Evolutionary conservation across 1,284 basidiomycete species (phyloP).

Genomic region (Mycosarcoma mackinlayi): DNA sequence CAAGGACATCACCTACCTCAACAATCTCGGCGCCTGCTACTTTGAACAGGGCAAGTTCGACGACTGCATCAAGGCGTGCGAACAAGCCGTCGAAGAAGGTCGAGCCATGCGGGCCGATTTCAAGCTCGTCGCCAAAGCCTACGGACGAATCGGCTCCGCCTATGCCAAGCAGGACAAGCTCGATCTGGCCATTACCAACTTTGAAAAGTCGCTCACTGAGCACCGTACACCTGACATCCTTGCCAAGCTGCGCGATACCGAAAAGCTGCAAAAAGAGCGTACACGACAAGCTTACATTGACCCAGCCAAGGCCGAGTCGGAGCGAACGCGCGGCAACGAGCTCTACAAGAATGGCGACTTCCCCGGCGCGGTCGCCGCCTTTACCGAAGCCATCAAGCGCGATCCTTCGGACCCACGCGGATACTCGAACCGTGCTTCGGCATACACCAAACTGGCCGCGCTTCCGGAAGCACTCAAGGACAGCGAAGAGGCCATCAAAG

Average conservation of each 20-base stretch:
- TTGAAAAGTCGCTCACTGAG: constrained; percentile 81
- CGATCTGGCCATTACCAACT: constrained; percentile 73
- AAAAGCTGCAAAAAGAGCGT: constrained; percentile 81
- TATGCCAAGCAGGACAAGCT: constrained; percentile 86
- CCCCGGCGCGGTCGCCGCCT: constrained; percentile 89
- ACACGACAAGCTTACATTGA: constrained; percentile 88
- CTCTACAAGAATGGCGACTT: constrained; percentile 79
- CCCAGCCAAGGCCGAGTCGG: constrained; percentile 83
- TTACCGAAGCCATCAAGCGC: constrained; percentile 96
- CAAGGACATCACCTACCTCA: constrained; percentile 91
- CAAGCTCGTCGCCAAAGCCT: constrained; percentile 77
- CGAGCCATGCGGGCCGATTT: constrained; percentile 74
- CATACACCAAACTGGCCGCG: constrained; percentile 93
- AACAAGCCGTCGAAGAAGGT: constrained; percentile 94
- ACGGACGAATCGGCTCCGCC: constrained; percentile 87
- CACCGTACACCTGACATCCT: constrained; percentile 95
- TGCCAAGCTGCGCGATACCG: constrained; percentile 80
- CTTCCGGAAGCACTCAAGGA: constrained; percentile 97
- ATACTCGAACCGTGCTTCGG: constrained; percentile 96
- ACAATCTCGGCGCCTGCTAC: constrained; percentile 78
- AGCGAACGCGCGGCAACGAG: constrained; percentile 90
- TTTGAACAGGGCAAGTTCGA: constrained; percentile 93
- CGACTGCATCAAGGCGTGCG: constrained; percentile 88
- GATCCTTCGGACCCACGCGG: constrained; percentile 88
- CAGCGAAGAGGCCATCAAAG: constrained; percentile 89